Evolutionary conservation across 176 grass and related monocot species (phyloP), one percentile per base, ranked within the genome.

Genomic region (Rhipidocladum racemiflorum): DNA sequence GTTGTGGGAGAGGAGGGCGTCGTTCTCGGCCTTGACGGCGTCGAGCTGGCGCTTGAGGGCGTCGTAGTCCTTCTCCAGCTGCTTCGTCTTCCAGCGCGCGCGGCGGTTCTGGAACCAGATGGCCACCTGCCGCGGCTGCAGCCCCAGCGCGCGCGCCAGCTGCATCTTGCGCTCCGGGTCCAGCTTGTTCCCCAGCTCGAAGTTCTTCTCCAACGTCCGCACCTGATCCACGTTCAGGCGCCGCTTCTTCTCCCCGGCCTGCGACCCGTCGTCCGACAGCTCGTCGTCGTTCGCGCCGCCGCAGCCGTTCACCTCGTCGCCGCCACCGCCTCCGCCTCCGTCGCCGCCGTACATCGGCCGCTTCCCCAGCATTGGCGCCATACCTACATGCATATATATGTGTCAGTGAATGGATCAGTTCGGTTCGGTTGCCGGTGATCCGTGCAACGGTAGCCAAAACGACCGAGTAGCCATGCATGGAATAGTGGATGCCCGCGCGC

Each of bases 151-250:
- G 73, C 86, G 79, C 6, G 94, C 94, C 38, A 97, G 67, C 85
- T 97, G 94, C 63, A 93, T 80, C 83, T 97, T 97, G 18, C 94
- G 85, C 81, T 97, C 94, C 23, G 94, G 89, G 78, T 97, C 94
- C 38, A 97, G 91, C 87, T 97, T 97, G 81, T 93, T 97, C 23
- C 89, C 91, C 32, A 97, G 84, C 89, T 97, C 94, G 68, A 97
- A 97, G 84, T 97, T 97, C 89, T 93, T 93, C 91, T 97, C 94
- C 72, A 97, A 81, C 42, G 91, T 93, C 88, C 91, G 84, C 80
- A 99, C 97, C 91, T 99, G 97, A 65, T 99, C 97, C 75, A 93
- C 83, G 87, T 96, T 99, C 66, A 99, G 89, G 65, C 97, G 85
- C 65, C 93, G 84, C 85, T 99, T 99, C 91, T 96, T 99, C 87